Evolutionary conservation across 805 yeast species (phyloP).

Genomic region (Wickerhamomyces alni): DNA sequence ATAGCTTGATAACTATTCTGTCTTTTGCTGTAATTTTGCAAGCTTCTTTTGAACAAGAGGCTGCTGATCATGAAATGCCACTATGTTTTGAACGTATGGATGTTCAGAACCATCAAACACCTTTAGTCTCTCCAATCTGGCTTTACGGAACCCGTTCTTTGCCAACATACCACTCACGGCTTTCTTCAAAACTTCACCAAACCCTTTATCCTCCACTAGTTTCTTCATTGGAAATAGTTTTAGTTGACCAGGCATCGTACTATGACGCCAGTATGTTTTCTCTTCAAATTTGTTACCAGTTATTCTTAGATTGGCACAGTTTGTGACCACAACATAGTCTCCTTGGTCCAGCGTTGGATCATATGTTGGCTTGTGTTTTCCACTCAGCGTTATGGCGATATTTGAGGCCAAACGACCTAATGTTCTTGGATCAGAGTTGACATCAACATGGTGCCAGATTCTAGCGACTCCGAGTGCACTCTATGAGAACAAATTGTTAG

Average conservation of each 20-base stretch:
- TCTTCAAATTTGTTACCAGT: slow-evolving; percentile 81
- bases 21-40: slow-evolving; percentile 12
- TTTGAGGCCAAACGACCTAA: slow-evolving; percentile 88
- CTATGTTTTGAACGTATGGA: slow-evolving; percentile 77
- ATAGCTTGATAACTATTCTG: neutral
- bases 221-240: slow-evolving; percentile 77
- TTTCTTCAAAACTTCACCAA: slow-evolving; percentile 73
- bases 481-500: slow-evolving; percentile 17
- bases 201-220: slow-evolving; percentile 73
- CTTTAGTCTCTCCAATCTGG: slow-evolving; percentile 77
- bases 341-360: slow-evolving; percentile 83
- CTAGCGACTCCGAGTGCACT: slow-evolving; percentile 76
- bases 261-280: slow-evolving; percentile 85
- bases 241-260: slow-evolving; percentile 84
- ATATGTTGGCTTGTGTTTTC: slow-evolving; percentile 93
- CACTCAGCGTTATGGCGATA: slow-evolving; percentile 83
- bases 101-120: slow-evolving; percentile 83
- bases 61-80: slow-evolving; percentile 81
- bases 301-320: slow-evolving; percentile 74
- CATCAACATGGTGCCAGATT: slow-evolving; percentile 94
- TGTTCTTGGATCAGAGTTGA: slow-evolving; percentile 77
- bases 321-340: slow-evolving; percentile 94
- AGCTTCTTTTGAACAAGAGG: slow-evolving; percentile 41
- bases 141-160: slow-evolving; percentile 74
- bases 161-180: slow-evolving; percentile 98